Evolutionary conservation across 2,329 filamentous ascomycete genomes (phyloP).

Genomic region (Fusarium pseudocircinatum): DNA sequence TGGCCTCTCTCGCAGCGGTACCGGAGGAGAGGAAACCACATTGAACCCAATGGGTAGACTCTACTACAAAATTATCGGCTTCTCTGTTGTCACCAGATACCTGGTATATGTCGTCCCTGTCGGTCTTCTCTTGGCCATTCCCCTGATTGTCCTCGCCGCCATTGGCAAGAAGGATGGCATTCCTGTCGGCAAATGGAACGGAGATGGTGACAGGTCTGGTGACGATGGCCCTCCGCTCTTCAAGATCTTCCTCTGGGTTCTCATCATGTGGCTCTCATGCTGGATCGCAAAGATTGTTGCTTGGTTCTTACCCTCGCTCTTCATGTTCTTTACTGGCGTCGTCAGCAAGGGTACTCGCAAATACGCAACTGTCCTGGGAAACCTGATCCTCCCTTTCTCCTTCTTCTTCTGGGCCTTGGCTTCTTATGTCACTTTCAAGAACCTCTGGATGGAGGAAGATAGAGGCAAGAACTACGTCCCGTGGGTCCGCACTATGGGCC

Average conservation of each 20-base stretch:
- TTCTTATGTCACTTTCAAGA: conserved; percentile 69
- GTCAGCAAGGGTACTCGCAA: conserved; percentile 76
- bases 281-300: conserved; percentile 75
- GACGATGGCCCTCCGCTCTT: conserved; percentile 62
- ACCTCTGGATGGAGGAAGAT: conserved; percentile 54
- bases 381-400: conserved; percentile 72
- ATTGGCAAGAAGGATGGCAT: conserved; percentile 46
- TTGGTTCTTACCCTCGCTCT: conserved; percentile 66
- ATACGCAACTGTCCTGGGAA: conserved; percentile 72
- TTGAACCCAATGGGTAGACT: conserved; percentile 73
- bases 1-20: conserved; percentile 54
- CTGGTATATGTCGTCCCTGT: conserved; percentile 74
- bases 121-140: conserved; percentile 68
- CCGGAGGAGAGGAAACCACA: conserved; percentile 65
- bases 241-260: conserved; percentile 74
- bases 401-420: conserved; percentile 75
- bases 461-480: conserved; percentile 47
- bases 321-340: conserved; percentile 76
- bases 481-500: conserved; percentile 69
- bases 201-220: neutral
- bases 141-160: conserved; percentile 65
- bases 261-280: conserved; percentile 72
- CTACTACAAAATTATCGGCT: conserved; percentile 71
- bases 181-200: conserved; percentile 19
- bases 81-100: conserved; percentile 72